phyloP scores from a whole-genome alignment of 805 yeast genomes.

The Pichia membranifaciens region DNA sequence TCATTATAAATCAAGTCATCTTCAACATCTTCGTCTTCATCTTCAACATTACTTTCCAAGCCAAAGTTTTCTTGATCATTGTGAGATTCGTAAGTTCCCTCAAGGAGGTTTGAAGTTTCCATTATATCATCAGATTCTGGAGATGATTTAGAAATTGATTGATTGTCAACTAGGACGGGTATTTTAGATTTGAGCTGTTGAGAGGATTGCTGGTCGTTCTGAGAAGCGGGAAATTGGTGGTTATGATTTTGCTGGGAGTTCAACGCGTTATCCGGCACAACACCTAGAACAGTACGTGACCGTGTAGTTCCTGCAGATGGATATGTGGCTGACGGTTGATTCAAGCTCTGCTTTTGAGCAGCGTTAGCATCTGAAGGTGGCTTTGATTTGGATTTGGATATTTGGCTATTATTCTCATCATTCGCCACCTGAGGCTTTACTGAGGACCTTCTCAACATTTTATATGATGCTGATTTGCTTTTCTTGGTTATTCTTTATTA shows the following conservation, averaged over 20 bases:
- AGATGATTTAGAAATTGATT: neutral
- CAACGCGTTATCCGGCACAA: slow-evolving; percentile 24
- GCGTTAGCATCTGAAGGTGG: slow-evolving; percentile 2
- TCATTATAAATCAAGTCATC: slow-evolving; percentile 31
- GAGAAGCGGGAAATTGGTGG: neutral
- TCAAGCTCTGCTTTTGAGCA: neutral
- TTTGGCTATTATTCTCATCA: slow-evolving; percentile 23
- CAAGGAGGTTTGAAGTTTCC: slow-evolving; percentile 5
- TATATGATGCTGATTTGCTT: neutral
- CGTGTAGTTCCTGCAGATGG: slow-evolving; percentile 4
- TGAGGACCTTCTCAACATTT: slow-evolving; percentile 17
- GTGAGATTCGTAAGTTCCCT: neutral
- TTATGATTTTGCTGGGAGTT: slow-evolving; percentile 13
- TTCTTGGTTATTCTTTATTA: neutral
- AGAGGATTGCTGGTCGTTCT: neutral
- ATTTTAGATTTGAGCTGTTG: slow-evolving; percentile 13
- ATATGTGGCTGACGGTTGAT: slow-evolving; percentile 1
- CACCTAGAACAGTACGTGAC: slow-evolving; percentile 26
- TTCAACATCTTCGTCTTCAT: slow-evolving; percentile 20
- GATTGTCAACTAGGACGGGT: slow-evolving; percentile 16
- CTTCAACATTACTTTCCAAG: neutral
- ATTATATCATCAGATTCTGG: slow-evolving; percentile 1
- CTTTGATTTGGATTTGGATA: neutral
- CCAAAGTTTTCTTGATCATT: slow-evolving; percentile 7
- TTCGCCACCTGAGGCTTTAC: slow-evolving; percentile 17